These are phyloP conservation scores for Akanthomyces muscarius DNA, from an alignment of 2,329 filamentous ascomycete genomes.

Conservation along the genomic window DNA sequence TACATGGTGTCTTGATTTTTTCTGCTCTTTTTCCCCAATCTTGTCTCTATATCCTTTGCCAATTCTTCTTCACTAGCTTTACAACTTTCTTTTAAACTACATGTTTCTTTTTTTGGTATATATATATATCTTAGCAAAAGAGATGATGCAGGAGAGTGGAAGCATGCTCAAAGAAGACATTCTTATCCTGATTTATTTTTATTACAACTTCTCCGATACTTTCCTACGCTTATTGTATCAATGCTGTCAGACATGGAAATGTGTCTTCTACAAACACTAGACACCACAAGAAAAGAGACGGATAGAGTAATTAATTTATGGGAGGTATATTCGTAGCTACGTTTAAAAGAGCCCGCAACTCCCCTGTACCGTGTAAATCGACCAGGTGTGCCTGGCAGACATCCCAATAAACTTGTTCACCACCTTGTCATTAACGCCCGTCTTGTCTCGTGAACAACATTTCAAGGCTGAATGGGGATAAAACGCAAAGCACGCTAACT, in stretches of 20 bases:
- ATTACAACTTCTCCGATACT: too few species aligned
- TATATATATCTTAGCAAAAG: neutral
- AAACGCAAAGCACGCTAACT: conserved; percentile 9
- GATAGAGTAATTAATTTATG: neutral
- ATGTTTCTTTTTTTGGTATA: neutral
- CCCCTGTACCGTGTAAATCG: neutral
- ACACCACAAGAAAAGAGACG: too few species aligned
- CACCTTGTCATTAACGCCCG: conserved; percentile 2
- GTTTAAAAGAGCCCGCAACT: neutral
- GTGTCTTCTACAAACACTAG: too few species aligned
- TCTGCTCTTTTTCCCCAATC: neutral
- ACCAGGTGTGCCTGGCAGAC: neutral
- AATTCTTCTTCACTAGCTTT: neutral
- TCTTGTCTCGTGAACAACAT: conserved; percentile 4
- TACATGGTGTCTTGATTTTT: neutral
- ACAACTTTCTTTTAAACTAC: neutral
- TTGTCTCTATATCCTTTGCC: neutral
- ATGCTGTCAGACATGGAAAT: too few species aligned
- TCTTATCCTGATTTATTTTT: neutral
- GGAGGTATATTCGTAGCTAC: neutral
- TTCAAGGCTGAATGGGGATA: conserved; percentile 8
- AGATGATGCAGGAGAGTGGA: neutral
- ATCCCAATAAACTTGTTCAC: neutral
- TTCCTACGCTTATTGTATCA: too few species aligned
- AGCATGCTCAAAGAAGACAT: neutral